Evolutionary conservation across 495 filamentous ascomycete genomes (phyloP).

Genomic region (Penicillium desertorum): DNA sequence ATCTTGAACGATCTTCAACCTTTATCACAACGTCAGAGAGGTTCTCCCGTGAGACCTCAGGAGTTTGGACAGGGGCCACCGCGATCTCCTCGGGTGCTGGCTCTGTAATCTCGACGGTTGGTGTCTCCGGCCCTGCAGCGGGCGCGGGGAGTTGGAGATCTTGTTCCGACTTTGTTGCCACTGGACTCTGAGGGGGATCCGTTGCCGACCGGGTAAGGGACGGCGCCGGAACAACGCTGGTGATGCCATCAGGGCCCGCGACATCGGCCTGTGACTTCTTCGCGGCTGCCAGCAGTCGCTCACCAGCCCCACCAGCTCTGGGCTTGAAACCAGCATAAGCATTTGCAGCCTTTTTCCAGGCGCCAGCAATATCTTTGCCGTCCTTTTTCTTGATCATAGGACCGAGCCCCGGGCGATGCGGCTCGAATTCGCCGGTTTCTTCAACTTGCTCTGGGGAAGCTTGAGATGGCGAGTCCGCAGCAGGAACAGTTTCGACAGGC

Average conservation of each 20-base stretch:
- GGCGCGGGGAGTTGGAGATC: background rate
- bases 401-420: slow-evolving; percentile 73
- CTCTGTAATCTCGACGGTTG: slow-evolving; percentile 45
- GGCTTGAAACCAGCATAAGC: slow-evolving; percentile 84
- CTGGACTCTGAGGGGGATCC: slow-evolving; percentile 28
- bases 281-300: slow-evolving; percentile 58
- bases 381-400: slow-evolving; percentile 87
- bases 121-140: slow-evolving; percentile 25
- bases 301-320: slow-evolving; percentile 75
- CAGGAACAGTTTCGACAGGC: background rate
- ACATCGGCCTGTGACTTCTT: slow-evolving; percentile 53
- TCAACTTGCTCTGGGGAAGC: slow-evolving; percentile 27
- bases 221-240: slow-evolving; percentile 78
- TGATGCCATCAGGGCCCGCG: slow-evolving; percentile 81
- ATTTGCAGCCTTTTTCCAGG: slow-evolving; percentile 81
- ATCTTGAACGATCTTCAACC: slow-evolving; percentile 33
- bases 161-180: slow-evolving; percentile 22
- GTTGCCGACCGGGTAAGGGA: slow-evolving; percentile 40
- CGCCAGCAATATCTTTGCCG: slow-evolving; percentile 66
- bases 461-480: background rate
- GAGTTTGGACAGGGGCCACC: slow-evolving; percentile 32
- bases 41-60: slow-evolving; percentile 39
- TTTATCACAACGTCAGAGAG: slow-evolving; percentile 22
- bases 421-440: slow-evolving; percentile 44
- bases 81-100: slow-evolving; percentile 27